Conservation (phyloP, 225 moss, liverwort and hornwort genomes). For the Climacium dendroides region DNA sequence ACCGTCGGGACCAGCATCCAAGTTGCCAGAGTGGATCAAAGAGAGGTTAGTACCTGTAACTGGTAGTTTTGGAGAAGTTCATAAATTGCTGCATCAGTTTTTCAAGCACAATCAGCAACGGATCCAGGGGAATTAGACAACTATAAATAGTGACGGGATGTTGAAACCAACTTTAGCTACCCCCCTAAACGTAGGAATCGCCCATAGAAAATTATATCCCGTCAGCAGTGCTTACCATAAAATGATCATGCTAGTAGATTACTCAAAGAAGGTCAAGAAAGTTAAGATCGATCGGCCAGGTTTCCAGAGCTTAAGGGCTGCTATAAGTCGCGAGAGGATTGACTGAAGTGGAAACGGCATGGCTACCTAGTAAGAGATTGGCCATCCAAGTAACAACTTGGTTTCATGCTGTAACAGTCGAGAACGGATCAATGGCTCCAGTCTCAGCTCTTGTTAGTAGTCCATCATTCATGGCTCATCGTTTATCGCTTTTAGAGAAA, state of each 20-base stretch:
- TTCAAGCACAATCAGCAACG: slow-evolving; percentile 56
- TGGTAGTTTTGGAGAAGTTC: slow-evolving; percentile 81
- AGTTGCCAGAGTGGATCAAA: slow-evolving; percentile 84
- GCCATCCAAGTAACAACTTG: not conserved
- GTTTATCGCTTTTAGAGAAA: not conserved
- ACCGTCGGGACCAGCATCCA: slow-evolving; percentile 58
- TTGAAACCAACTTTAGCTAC: not conserved
- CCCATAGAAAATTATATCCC: not conserved
- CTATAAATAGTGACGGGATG: not conserved
- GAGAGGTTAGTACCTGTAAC: slow-evolving; percentile 63
- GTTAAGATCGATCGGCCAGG: not conserved
- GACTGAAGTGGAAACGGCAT: not conserved
- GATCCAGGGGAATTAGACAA: not conserved
- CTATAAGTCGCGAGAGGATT: not conserved
- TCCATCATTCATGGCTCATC: not conserved
- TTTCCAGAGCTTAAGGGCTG: not conserved
- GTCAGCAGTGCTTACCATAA: not conserved
- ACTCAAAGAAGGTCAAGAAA: not conserved
- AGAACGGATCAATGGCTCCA: not conserved
- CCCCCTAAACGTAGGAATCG: not conserved
- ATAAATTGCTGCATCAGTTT: slow-evolving; percentile 72
- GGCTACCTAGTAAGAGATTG: not conserved
- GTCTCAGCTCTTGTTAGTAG: not conserved
- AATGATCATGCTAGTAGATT: not conserved
- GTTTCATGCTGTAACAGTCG: not conserved